Evolutionary conservation across 2,329 filamentous ascomycete genomes (phyloP), one percentile per base, ranked within the genome.

Genomic region (Aspergillus neoniger): DNA sequence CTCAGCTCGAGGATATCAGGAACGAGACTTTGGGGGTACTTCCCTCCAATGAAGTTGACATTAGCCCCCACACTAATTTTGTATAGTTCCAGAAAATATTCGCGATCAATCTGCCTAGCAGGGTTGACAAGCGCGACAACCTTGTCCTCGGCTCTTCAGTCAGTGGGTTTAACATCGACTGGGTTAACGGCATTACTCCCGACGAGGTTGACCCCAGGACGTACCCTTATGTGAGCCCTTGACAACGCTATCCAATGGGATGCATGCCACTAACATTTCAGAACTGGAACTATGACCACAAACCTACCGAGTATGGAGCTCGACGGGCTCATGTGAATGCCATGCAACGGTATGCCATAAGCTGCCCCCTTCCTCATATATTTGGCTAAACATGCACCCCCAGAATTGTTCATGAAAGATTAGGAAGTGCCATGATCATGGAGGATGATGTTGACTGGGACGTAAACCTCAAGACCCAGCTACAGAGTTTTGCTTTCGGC

Each of bases 71-170:
- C 15, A 5, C 50, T 52, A 12, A 59, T 21, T 19, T 2, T 19
- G 8, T 48, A 32, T 32, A 69, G 66, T 57, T 67, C n/a, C 57
- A 62, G 2, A 67, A 64, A 32, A 39, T 70, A 8, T 68, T 66
- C 23, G 61, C 58, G 3, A 65, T 70, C 41, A 70, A 65, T 43
- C 17, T 70, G 7, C 64, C 63, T 6, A 63, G 39, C 15, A 60
- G 67, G 39, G 39, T 57, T 5, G 68, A 69, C 39, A 69, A 69
- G 57, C 65, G 62, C 2, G 68, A 69, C 47, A 64, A 64, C 19
- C 60, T 70, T 21, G 48, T 65, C 5, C 50, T 70, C 14, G 65
- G 62, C 28, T 66, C 69, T 1, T 66, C 69, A 4, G 21, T 69
- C 4, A 61, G 55, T 47, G 48, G 57, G 12, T 66, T 70, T 25